Base-by-base conservation (phyloP, 2,329 filamentous ascomycete species). In the Emericellopsis cladophorae region DNA sequence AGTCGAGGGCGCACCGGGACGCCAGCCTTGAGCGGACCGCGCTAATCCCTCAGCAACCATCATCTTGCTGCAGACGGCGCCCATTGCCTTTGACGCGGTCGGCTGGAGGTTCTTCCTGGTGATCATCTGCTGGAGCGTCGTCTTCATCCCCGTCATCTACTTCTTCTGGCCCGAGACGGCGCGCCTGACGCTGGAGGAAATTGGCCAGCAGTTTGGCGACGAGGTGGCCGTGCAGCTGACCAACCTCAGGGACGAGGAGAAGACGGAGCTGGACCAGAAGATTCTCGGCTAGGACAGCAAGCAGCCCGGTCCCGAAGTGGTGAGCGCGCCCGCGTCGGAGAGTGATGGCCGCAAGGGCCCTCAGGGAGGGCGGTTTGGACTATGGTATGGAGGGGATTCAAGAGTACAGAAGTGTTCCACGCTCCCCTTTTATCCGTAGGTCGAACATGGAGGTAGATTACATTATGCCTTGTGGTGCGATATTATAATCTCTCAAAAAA, bases 151-250 rank as follows among this genome's bases (percentile, higher is more conserved):
- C 7, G 42, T 57, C 8, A 59, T 55, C 40, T 49, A 43, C n/a
- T 48, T 59, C 39, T 59, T 48, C 42, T 47, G 59, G 7, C 55
- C 56, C 10, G 54, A 60, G 46, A 60, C 57, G 44, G 44, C 22
- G 7, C 40, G 42, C 7, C 33, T 35, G 26, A 22, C 31, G 10
- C 37, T 53, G 7, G 48, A 52, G 31, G 49, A 53, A 34, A 51
- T 49, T 46, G 54, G 49, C 3, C 50, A 47, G 35, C 35, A 50
- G 1, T 57, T 58, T 37, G 54, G 51, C 5, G 51, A 51, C 18
- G 34, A 36, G 12, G 38, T 40, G 8, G 38, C 38, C 24, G 38
- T 40, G 11, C 26, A 33, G 5, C n/a, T 40, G 29, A 40, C 26
- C 15, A 31, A 40, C 15, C 29, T 18, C 4, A 21, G 29, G 3